Evolutionary conservation across 2,329 filamentous ascomycete genomes (phyloP), one percentile per base, ranked within the genome.

Genomic region (Ramularia endophylla): DNA sequence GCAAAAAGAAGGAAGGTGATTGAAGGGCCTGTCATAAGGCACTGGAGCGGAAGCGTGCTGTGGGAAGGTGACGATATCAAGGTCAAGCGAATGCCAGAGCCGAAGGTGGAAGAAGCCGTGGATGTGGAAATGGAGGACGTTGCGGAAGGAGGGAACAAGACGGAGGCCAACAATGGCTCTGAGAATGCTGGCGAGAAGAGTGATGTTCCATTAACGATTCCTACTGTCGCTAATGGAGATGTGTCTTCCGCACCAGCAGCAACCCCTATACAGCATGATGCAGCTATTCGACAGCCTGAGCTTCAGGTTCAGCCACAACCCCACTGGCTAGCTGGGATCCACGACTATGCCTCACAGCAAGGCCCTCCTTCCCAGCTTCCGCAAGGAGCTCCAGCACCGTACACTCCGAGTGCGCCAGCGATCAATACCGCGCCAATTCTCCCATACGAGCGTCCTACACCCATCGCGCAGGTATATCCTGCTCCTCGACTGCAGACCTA

Each of bases 31-130:
- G 87, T 95, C 8, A 81, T 95, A 30, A 87, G 86, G 2, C 90
- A 85, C 63, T 95, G 89, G 83, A 97, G 89, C 63, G 92, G 90
- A n/a, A 77, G 87, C 48, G 85, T 85, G 25, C 79, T 86, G 54
- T 90, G 87, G 76, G 74, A 83, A 41, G 82, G 87, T 55, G 84
- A 83, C 17, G 85, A 82, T 59, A 69, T 89, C 57, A 81, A 78
- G 57, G 75, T 78, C 47, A 65, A 56, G 52, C 62, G 47, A 50
- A 62, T 52, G 56, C 67, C 60, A 7, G 58, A 52, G 22, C 46
- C 50, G 36, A 54, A 56, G 13, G 46, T 53, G 4, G 49, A 56
- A 5, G 57, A 59, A n/a, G n/a, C n/a, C 20, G 45, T 58, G 8
- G 46, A 51, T 19, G 27, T 43, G 27, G 39, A 43, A 22, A 48